phyloP scores from a whole-genome alignment of 2,329 filamentous ascomycete species.

The Xylariaceae sp. region DNA sequence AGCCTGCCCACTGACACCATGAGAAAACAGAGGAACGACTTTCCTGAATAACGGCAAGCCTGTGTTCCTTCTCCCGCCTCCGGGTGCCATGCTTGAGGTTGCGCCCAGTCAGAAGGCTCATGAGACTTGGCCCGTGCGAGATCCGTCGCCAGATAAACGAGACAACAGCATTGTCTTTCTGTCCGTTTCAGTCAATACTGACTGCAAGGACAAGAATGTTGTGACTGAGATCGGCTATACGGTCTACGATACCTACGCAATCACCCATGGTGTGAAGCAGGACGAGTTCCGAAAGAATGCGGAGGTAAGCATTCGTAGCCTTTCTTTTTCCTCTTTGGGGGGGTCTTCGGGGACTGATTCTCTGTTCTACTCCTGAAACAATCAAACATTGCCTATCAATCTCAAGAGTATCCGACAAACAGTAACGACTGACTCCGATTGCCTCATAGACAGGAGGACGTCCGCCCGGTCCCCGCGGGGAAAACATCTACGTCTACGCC shows the following conservation, averaged over 20 bases:
- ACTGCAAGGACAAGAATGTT: constrained; percentile 1
- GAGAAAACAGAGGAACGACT: too few relatives aligned
- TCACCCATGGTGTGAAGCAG: constrained; percentile 1
- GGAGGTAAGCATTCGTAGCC: too few relatives aligned
- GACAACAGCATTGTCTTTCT: constrained; percentile 11
- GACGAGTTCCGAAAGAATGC: too few relatives aligned
- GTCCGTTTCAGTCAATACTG: constrained; percentile 5
- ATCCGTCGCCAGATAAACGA: not conserved
- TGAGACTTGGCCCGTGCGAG: constrained; percentile 7
- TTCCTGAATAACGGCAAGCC: not conserved
- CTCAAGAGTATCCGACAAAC: too few relatives aligned
- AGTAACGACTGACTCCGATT: too few relatives aligned
- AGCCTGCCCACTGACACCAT: too few relatives aligned
- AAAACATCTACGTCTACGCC: constrained; percentile 8
- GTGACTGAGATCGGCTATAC: constrained; percentile 17
- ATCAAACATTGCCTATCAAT: too few relatives aligned
- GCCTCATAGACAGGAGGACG: too few relatives aligned
- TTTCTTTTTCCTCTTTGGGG: too few relatives aligned
- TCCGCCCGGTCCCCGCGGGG: constrained; percentile 9
- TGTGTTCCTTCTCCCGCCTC: constrained; percentile 5
- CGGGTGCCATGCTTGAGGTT: constrained; percentile 7
- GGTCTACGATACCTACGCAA: constrained; percentile 9
- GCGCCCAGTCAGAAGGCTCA: constrained; percentile 5
- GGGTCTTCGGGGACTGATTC: too few relatives aligned
- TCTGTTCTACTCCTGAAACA: too few relatives aligned